phyloP scores from a whole-genome alignment of 306 rosid species.

The Fragaria iinumae region DNA sequence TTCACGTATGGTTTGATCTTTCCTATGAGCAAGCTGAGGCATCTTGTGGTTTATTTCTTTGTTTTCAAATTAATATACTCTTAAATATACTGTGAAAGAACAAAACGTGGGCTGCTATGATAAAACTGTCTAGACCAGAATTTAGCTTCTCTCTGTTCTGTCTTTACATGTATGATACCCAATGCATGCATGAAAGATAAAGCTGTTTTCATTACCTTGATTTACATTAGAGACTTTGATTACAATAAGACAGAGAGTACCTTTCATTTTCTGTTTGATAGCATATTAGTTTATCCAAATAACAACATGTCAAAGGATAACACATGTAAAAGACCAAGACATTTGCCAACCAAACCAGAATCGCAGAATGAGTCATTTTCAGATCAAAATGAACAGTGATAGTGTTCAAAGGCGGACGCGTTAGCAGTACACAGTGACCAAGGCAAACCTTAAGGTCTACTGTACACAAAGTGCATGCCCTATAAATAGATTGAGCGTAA shows the following conservation, averaged over 20 bases:
- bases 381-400: no score
- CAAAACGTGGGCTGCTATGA: not conserved
- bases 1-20: no score
- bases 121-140: not conserved
- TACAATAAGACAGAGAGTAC: not conserved
- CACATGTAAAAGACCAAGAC: not conserved
- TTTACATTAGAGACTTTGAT: not conserved
- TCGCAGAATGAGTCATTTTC: no score
- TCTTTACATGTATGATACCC: not conserved
- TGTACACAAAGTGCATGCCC: not conserved
- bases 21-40: no score
- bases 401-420: no score
- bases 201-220: not conserved
- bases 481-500: constrained; percentile 3
- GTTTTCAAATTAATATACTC: no score
- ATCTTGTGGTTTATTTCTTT: no score
- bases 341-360: constrained; percentile 5
- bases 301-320: not conserved
- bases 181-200: not conserved
- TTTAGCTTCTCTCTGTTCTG: not conserved
- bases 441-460: not conserved
- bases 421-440: not conserved
- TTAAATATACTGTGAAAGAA: not conserved
- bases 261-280: not conserved
- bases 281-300: not conserved